Conservation (phyloP, 139 green algal species). For the Zygnema circumcarinatum region DNA sequence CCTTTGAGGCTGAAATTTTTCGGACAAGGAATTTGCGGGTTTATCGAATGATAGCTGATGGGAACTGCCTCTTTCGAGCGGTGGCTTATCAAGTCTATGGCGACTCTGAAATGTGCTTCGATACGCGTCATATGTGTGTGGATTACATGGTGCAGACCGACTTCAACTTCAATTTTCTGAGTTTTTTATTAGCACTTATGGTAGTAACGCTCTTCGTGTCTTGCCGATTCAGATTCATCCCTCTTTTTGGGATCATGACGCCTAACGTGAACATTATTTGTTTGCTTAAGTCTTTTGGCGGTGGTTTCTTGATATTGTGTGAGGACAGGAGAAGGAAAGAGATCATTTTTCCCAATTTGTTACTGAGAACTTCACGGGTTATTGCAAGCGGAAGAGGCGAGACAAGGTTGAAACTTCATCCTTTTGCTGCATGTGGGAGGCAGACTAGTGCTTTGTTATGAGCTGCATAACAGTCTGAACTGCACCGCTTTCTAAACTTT, state of each 20-base stretch:
- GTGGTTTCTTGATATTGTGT: too few relatives aligned
- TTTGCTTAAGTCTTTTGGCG: too few relatives aligned
- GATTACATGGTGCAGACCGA: constrained; percentile 53
- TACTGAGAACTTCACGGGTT: constrained; percentile 51
- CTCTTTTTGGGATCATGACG: too few relatives aligned
- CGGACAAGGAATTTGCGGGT: constrained; percentile 18
- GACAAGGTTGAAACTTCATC: constrained; percentile 52
- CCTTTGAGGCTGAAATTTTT: constrained; percentile 44
- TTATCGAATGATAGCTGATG: constrained; percentile 34
- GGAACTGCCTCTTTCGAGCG: constrained; percentile 53
- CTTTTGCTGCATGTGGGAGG: not conserved
- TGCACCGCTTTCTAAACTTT: too few relatives aligned
- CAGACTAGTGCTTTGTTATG: too few relatives aligned
- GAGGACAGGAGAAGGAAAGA: constrained; percentile 50
- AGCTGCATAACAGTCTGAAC: too few relatives aligned
- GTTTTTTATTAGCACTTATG: too few relatives aligned
- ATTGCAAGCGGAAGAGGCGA: constrained; percentile 54
- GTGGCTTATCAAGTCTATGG: constrained; percentile 54
- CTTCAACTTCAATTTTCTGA: too few relatives aligned
- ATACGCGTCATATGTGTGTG: constrained; percentile 46
- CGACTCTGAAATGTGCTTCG: constrained; percentile 33
- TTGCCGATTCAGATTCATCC: too few relatives aligned
- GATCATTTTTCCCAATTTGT: constrained; percentile 59
- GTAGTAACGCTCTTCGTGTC: too few relatives aligned
- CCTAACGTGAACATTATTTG: too few relatives aligned